Conservation (phyloP, 2,329 filamentous ascomycete genomes). For the Alternaria alternata region DNA sequence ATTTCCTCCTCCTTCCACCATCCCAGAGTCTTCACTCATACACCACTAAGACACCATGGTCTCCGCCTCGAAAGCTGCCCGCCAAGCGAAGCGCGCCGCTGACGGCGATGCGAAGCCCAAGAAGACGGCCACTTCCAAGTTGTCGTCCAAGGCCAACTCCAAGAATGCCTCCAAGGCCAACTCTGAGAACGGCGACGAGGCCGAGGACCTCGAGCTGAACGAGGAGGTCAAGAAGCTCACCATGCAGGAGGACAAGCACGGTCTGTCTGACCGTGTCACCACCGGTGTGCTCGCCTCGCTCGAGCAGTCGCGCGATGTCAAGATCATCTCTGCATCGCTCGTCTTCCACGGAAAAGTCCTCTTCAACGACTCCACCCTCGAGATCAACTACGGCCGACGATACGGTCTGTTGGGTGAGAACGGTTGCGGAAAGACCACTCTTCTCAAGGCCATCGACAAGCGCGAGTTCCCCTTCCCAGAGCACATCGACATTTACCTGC, state of each 20-base stretch:
- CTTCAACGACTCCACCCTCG: slow-evolving; percentile 90
- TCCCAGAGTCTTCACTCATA: slow-evolving; percentile 23
- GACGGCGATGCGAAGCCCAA: slow-evolving; percentile 72
- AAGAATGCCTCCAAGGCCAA: slow-evolving; percentile 69
- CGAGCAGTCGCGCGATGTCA: slow-evolving; percentile 87
- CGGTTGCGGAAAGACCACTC: slow-evolving; percentile 98
- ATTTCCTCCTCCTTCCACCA: slow-evolving; percentile 35
- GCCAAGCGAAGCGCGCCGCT: slow-evolving; percentile 70
- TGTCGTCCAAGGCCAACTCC: slow-evolving; percentile 72
- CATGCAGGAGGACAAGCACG: slow-evolving; percentile 94
- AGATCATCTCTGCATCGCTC: slow-evolving; percentile 90
- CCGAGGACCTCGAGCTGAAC: slow-evolving; percentile 69
- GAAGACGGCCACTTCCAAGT: slow-evolving; percentile 76
- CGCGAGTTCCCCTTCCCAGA: slow-evolving; percentile 96
- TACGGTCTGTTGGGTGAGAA: slow-evolving; percentile 98
- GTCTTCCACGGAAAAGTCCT: slow-evolving; percentile 98
- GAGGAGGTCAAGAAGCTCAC: slow-evolving; percentile 88
- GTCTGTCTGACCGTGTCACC: slow-evolving; percentile 95
- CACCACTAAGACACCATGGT: slow-evolving; percentile 61
- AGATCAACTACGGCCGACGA: slow-evolving; percentile 89
- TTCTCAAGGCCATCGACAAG: slow-evolving; percentile 91
- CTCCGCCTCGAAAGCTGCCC: slow-evolving; percentile 73
- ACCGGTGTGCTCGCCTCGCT: slow-evolving; percentile 94
- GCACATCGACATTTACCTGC: slow-evolving; percentile 96
- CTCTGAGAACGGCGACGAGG: slow-evolving; percentile 75